Conservation (phyloP, 768 basidiomycete species). For the Russula sp. region DNA sequence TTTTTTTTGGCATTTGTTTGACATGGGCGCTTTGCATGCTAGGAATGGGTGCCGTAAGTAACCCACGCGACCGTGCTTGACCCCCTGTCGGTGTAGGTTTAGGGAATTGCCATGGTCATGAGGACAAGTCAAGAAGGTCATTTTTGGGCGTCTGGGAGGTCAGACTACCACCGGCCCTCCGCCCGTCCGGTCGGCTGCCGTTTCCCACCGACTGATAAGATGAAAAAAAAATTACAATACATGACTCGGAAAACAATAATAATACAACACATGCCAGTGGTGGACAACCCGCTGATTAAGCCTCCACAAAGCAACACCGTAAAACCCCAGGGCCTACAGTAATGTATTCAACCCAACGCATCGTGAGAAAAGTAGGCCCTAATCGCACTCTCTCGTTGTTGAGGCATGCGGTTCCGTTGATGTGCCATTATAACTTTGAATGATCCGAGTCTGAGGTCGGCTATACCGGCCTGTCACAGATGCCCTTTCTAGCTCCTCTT, state of each 20-base stretch:
- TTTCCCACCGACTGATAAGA: too few relatives aligned
- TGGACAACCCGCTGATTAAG: too few relatives aligned
- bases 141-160: neutral
- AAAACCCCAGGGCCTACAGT: too few relatives aligned
- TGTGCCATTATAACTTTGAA: neutral
- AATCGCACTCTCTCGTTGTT: neutral
- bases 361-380: neutral
- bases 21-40: neutral
- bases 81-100: neutral
- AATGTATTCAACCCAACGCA: constrained; percentile 1
- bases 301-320: too few relatives aligned
- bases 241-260: too few relatives aligned
- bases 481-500: neutral
- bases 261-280: too few relatives aligned
- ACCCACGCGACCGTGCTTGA: neutral
- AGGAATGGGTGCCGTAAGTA: neutral
- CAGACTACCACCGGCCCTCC: neutral
- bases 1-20: too few relatives aligned
- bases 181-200: neutral
- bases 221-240: too few relatives aligned
- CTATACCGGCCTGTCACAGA: neutral
- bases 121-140: neutral
- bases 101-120: neutral
- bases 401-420: neutral
- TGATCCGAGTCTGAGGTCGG: neutral